Base-by-base conservation (phyloP, 2,329 filamentous ascomycete species). In the Lecanosticta acicola region DNA sequence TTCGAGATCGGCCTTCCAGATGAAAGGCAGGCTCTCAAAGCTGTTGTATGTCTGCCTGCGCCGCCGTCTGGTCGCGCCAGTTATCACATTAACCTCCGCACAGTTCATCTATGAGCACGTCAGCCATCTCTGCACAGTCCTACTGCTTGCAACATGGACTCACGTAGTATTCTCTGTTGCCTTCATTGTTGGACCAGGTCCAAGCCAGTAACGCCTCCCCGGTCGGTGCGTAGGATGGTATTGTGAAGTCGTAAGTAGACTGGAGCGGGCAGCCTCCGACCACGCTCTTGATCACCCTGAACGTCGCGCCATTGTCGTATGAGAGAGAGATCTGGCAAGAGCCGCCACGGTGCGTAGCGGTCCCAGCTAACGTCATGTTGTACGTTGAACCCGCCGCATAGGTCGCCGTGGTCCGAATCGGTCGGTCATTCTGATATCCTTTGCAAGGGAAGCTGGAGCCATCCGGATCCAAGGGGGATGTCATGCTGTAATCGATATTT, bases 121-220 rank as follows among this genome's bases (percentile, higher is more conserved):
- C 17, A 37, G 35, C 32, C n/a, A 14, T 14, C 16, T n/a, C 5
- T 5, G n/a, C n/a, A 5, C 16, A 37, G 35, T n/a, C 5, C 5
- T 18, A 19, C 18, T 10, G 10, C 19, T 16, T 19, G 11, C 14
- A 19, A 37, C 16, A 16, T 16, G 35, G 3, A 69, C 88, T 87
- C 83, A 88, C 88, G 76, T 93, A 93, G 78, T 85, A 86, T 65
- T 91, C 86, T 39, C 86, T 77, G 68, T 89, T 89, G 19, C 86
- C 85, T 9, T 51, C 42, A 18, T 59, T 50, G 44, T 67, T 66
- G 53, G 62, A 58, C 68, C 68, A 71, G 11, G 80, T 81, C 87
- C 87, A 91, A 32, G 81, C 80, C 41, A 90, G 77, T 36, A 90
- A 65, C 46, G 80, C 83, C 26, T 81, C 59, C 2, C 77, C 66